Evolutionary conservation across 768 basidiomycete genomes (phyloP).

Genomic region (Exsudoporus frostii): DNA sequence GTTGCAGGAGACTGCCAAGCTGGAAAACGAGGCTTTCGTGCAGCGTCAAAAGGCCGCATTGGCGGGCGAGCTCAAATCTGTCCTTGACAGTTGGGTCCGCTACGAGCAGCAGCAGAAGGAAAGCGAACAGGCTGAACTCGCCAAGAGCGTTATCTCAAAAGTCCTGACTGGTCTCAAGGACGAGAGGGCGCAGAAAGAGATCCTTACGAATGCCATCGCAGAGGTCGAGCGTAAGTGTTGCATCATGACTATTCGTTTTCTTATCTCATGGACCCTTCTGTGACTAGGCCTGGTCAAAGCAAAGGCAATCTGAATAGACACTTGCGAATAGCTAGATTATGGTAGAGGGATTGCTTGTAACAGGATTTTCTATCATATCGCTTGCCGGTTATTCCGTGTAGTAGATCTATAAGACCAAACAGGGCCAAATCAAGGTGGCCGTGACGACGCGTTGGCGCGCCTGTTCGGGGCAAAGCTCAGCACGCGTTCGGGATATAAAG

Average conservation of each 20-base stretch:
- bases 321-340: slow-evolving; percentile 25
- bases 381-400: not conserved
- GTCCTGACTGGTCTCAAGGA: slow-evolving; percentile 81
- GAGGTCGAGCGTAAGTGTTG: slow-evolving; percentile 88
- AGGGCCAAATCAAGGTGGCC: slow-evolving; percentile 30
- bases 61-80: slow-evolving; percentile 85
- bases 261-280: not conserved
- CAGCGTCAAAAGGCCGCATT: slow-evolving; percentile 86
- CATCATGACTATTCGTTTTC: not conserved
- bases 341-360: slow-evolving; percentile 17
- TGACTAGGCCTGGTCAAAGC: slow-evolving; percentile 79
- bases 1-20: slow-evolving; percentile 79
- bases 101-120: slow-evolving; percentile 97
- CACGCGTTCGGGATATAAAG: slow-evolving; percentile 18
- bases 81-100: slow-evolving; percentile 97
- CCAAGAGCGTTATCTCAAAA: slow-evolving; percentile 83
- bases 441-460: slow-evolving; percentile 31
- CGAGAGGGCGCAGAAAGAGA: slow-evolving; percentile 85
- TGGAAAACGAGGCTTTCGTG: slow-evolving; percentile 87
- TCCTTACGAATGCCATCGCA: slow-evolving; percentile 71
- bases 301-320: slow-evolving; percentile 74
- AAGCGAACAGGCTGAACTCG: slow-evolving; percentile 90
- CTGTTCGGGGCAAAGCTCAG: not conserved
- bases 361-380: slow-evolving; percentile 6
- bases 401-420: slow-evolving; percentile 14